Evolutionary conservation across 2,329 filamentous ascomycete genomes (phyloP).

Genomic region (Diaporthe vaccinii): DNA sequence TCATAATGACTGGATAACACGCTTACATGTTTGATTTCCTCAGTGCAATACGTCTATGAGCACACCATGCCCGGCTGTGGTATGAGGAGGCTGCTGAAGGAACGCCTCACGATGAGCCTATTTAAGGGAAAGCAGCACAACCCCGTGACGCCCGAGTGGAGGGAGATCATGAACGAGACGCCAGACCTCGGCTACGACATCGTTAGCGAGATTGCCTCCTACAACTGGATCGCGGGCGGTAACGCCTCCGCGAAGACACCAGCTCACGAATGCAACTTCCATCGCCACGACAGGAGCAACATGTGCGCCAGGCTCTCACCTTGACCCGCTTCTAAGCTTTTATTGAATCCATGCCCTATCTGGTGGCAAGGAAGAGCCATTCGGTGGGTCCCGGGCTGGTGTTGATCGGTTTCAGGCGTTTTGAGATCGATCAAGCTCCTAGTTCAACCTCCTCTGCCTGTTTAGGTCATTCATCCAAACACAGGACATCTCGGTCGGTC

Average conservation of each 20-base stretch:
- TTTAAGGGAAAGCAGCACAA: slow-evolving; percentile 39
- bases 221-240: slow-evolving; percentile 36
- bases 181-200: slow-evolving; percentile 37
- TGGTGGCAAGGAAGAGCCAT: not conserved
- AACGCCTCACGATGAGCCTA: slow-evolving; percentile 36
- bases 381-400: not conserved
- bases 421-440: not conserved
- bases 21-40: not conserved
- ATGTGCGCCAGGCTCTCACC: slow-evolving; percentile 20
- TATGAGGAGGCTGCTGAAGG: slow-evolving; percentile 37
- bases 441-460: not conserved
- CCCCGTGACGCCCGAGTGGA: slow-evolving; percentile 36
- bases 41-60: slow-evolving; percentile 39
- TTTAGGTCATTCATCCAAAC: not conserved
- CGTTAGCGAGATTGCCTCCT: slow-evolving; percentile 35
- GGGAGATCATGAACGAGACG: slow-evolving; percentile 36
- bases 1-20: too few species aligned
- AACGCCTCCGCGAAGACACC: slow-evolving; percentile 27
- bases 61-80: slow-evolving; percentile 33
- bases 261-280: slow-evolving; percentile 29
- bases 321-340: not conserved
- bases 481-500: not conserved
- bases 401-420: not conserved
- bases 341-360: not conserved
- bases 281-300: slow-evolving; percentile 35